Percentiles rank a stretch among this genome's conserved stretches.
Evolutionary conservation across 176 grass and related monocot genomes (phyloP).

Genomic region (Avena insularis): DNA sequence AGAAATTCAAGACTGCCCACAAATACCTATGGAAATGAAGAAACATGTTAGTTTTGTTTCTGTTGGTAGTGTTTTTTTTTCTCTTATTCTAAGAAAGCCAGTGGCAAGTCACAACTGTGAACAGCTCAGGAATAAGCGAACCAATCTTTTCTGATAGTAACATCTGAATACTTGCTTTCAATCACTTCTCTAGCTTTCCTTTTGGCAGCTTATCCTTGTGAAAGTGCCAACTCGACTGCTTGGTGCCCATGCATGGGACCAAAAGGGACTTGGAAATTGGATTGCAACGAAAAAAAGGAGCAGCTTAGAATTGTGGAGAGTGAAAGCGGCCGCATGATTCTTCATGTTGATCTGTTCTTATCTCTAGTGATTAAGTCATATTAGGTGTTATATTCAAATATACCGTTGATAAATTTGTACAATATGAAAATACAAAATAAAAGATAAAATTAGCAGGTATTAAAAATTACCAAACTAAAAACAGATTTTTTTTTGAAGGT

Average conservation of each 20-base stretch:
- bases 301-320: neutral
- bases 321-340: neutral
- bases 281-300: neutral
- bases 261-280: neutral
- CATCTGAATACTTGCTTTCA: conserved; percentile 11
- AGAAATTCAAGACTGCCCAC: conserved; percentile 24
- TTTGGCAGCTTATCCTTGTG: conserved; percentile 5
- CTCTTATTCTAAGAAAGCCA: neutral
- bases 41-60: neutral
- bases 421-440: neutral
- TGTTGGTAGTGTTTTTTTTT: neutral
- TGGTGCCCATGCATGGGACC: conserved; percentile 12
- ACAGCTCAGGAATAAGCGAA: neutral
- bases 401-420: neutral
- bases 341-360: neutral
- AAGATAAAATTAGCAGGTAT: neutral
- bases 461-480: neutral
- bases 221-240: neutral
- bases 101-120: conserved; percentile 6
- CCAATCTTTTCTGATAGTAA: neutral
- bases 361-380: neutral
- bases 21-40: neutral
- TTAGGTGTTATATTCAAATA: neutral
- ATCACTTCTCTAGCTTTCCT: neutral
- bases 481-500: neutral